These are phyloP conservation scores for Ustilaginoidea virens DNA, from an alignment of 2,329 filamentous ascomycete genomes.

Conservation along the genomic window DNA sequence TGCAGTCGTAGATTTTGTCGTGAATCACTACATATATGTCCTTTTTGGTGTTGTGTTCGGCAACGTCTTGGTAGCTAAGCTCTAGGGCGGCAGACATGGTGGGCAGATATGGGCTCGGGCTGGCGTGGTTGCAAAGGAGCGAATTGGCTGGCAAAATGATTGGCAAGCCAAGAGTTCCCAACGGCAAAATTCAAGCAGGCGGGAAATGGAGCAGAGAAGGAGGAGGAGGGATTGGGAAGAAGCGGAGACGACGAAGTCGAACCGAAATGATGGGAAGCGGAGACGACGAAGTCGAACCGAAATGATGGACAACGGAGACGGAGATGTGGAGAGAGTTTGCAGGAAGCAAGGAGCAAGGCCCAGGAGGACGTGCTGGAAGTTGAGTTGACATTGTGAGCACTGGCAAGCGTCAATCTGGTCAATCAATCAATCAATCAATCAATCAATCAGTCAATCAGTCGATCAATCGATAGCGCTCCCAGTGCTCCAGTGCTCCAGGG, in stretches of 20 bases:
- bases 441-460: no score
- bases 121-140: neutral
- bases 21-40: slow-evolving; percentile 85
- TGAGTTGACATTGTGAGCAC: no score
- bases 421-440: no score
- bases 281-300: no score
- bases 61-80: slow-evolving; percentile 67
- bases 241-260: neutral
- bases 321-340: no score
- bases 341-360: no score
- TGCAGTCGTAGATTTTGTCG: slow-evolving; percentile 88
- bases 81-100: slow-evolving; percentile 21
- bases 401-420: no score
- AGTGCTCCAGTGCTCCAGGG: no score
- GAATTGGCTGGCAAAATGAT: neutral
- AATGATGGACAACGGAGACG: no score
- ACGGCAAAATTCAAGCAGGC: neutral
- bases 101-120: neutral
- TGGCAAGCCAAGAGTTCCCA: neutral
- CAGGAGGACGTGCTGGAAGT: no score
- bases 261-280: neutral
- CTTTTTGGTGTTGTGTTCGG: slow-evolving; percentile 83
- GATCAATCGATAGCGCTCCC: no score
- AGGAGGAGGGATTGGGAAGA: neutral
- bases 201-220: neutral